Percentiles rank a stretch among this genome's conserved stretches.
Conservation (phyloP, 2,329 filamentous ascomycete species). For the Pyrenophora tritici-repentis region DNA sequence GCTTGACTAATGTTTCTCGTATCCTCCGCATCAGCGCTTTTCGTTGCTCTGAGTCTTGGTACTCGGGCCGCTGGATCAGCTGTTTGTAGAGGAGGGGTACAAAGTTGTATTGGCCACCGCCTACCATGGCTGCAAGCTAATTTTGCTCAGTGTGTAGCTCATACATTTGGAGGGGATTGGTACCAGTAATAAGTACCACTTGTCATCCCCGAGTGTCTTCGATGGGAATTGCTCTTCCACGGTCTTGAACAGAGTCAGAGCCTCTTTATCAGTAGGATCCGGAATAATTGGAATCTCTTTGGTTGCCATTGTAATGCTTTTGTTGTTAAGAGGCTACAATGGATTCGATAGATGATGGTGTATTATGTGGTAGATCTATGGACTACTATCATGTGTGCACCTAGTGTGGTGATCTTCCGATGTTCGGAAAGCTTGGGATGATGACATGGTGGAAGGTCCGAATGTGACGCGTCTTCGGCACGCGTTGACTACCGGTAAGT, state of each 20-base stretch:
- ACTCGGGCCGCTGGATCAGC: constrained; percentile 57
- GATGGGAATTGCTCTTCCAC: constrained; percentile 53
- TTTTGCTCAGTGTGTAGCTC: background rate
- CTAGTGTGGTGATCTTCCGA: background rate
- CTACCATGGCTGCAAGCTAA: constrained; percentile 52
- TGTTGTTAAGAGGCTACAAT: background rate
- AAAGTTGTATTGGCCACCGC: constrained; percentile 58
- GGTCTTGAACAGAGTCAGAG: constrained; percentile 48
- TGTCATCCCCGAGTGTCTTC: constrained; percentile 49
- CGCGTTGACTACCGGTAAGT: background rate
- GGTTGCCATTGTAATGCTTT: constrained; percentile 14
- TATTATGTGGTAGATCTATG: too few species aligned
- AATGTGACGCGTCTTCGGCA: background rate
- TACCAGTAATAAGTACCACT: constrained; percentile 55
- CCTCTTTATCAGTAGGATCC: constrained; percentile 48
- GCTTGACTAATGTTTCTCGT: constrained; percentile 64
- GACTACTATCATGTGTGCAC: background rate
- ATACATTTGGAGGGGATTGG: background rate
- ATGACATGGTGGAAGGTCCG: too few species aligned
- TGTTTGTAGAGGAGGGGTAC: constrained; percentile 61
- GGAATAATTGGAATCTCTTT: constrained; percentile 17
- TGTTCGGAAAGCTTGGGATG: background rate
- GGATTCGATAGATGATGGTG: background rate
- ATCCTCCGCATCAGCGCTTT: constrained; percentile 57
- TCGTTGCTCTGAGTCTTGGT: constrained; percentile 51